Conservation (phyloP, 768 basidiomycete genomes). For the Boletales sp. region DNA sequence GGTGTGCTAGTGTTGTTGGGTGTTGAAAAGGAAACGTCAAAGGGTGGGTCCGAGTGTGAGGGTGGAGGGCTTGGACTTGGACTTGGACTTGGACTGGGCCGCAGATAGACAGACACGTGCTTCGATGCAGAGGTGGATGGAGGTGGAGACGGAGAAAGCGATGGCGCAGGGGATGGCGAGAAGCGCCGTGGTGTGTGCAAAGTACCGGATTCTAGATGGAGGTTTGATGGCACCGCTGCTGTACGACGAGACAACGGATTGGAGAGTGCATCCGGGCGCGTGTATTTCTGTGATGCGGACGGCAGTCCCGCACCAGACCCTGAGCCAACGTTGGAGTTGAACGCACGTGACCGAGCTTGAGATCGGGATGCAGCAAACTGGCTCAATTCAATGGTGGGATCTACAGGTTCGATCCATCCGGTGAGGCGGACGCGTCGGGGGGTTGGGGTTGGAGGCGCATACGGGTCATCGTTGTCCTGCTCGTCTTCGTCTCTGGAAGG, state of each 20-base stretch:
- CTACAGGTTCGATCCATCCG: slow-evolving; percentile 54
- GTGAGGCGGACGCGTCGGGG: slow-evolving; percentile 40
- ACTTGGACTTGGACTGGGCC: neutral
- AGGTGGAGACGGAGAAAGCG: neutral
- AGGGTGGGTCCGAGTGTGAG: slow-evolving; percentile 9
- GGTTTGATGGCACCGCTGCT: neutral
- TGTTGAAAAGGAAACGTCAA: slow-evolving; percentile 24
- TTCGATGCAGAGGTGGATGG: neutral
- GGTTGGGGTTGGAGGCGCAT: slow-evolving; percentile 18
- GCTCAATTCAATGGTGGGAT: slow-evolving; percentile 49
- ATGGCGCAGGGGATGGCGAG: neutral
- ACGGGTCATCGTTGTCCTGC: slow-evolving; percentile 11
- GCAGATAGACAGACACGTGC: neutral
- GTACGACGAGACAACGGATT: neutral
- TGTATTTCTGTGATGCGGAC: neutral
- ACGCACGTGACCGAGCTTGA: slow-evolving; percentile 2
- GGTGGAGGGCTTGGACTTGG: slow-evolving; percentile 6
- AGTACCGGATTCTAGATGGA: neutral
- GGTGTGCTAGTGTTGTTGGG: slow-evolving; percentile 27
- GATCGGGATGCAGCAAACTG: slow-evolving; percentile 43
- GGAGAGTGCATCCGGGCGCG: neutral
- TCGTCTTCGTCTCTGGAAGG: neutral
- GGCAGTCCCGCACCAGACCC: neutral
- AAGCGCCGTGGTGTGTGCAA: neutral
- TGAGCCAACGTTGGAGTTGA: neutral